These are phyloP conservation scores for Yamadazyma spencermartinsiae DNA, from an alignment of 1,139 yeast genomes.

Conservation along the genomic window DNA sequence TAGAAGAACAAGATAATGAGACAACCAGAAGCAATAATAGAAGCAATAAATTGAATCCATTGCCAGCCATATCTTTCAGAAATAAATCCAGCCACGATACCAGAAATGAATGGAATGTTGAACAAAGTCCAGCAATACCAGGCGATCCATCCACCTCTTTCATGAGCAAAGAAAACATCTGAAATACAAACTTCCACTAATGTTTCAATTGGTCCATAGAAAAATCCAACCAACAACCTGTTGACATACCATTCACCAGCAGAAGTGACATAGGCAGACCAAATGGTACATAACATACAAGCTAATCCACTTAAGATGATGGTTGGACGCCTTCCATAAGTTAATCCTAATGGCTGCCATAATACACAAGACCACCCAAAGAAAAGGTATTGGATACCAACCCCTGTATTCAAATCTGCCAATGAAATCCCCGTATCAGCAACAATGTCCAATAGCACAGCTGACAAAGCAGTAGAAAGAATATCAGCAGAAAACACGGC, in stretches of 20 bases:
- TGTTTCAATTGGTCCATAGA: slow-evolving; percentile 57
- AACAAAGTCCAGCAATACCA: slow-evolving; percentile 42
- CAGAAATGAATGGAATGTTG: slow-evolving; percentile 46
- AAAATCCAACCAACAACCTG: slow-evolving; percentile 46
- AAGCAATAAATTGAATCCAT: slow-evolving; percentile 30
- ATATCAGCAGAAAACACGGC: slow-evolving; percentile 14
- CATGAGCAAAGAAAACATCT: slow-evolving; percentile 53
- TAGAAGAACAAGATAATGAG: slow-evolving; percentile 25
- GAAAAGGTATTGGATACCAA: slow-evolving; percentile 36
- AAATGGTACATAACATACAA: slow-evolving; percentile 35
- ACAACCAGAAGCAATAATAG: slow-evolving; percentile 13
- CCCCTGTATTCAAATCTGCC: slow-evolving; percentile 25
- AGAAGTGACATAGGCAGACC: slow-evolving; percentile 41
- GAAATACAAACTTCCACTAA: slow-evolving; percentile 52
- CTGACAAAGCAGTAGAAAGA: slow-evolving; percentile 12
- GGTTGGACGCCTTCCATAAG: slow-evolving; percentile 53
- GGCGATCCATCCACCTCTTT: slow-evolving; percentile 46
- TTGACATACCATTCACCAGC: slow-evolving; percentile 44
- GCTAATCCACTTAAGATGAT: slow-evolving; percentile 33
- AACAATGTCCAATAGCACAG: slow-evolving; percentile 15
- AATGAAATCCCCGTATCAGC: slow-evolving; percentile 18
- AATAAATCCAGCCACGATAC: slow-evolving; percentile 51
- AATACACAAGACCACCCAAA: slow-evolving; percentile 25
- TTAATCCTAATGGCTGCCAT: slow-evolving; percentile 17
- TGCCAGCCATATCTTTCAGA: slow-evolving; percentile 48